Base-by-base conservation (phyloP, 2,329 filamentous ascomycete species). In the Fusarium keratoplasticum region DNA sequence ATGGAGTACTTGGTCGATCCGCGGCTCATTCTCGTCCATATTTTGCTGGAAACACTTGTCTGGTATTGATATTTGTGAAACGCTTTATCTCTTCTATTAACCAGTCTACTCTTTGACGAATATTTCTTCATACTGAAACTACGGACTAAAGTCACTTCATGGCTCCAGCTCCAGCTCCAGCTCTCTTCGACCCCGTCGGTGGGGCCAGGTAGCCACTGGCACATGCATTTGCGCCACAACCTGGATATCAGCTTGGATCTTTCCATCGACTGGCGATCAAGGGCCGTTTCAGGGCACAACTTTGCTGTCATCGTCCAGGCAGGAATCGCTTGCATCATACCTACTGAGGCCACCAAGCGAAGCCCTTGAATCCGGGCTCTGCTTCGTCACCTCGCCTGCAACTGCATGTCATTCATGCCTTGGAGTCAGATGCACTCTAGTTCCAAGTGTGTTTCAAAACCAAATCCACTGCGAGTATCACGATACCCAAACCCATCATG, bases 211-310 rank as follows among this genome's bases (percentile, higher is more conserved):
- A 40, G 33, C 44, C 33, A 62, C 60, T 25, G 59, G 44, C 64
- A 74, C 68, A 72, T 69, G 68, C 58, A 20, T 62, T 62, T 62
- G 42, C 42, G 58, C 67, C 63, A 67, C 67, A 38, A 54, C 47
- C 47, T 14, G 18, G 35, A 38, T 38, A 50, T 66, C 61, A 35
- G 31, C 29, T 61, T 47, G 40, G 40, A 31, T 29, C 36, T 60
- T 42, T 54, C 25, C 16, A 18, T 40, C 16, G 25, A 40, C 57
- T 35, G 40, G 59, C 59, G 57, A 71, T 67, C 50, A 22, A 36
- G 18, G 25, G 22, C 65, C 54, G 44, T 55, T n/a, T 63, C 64
- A 58, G 44, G 35, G 42, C 38, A 40, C 57, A 40, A 16, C 27
- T 42, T 42, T 31, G 35, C 57, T 13, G 13, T 57, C 52, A 22